Evolutionary conservation across 768 basidiomycete genomes (phyloP).

Genomic region (Daedaleopsis nitida): DNA sequence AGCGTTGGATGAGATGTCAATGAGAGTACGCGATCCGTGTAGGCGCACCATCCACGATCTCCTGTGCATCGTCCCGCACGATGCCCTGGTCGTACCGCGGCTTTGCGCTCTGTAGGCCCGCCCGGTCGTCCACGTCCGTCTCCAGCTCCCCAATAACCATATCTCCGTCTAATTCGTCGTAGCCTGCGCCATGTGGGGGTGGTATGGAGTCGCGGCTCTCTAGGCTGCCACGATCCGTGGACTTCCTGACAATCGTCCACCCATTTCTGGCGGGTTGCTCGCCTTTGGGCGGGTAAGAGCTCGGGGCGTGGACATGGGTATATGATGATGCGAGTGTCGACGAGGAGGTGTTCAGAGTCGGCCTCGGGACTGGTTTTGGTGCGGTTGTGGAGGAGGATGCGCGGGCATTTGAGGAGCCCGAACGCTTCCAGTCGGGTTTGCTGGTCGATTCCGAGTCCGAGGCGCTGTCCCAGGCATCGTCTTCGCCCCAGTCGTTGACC

Average conservation of each 20-base stretch:
- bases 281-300: constrained; percentile 67
- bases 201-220: constrained; percentile 27
- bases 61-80: constrained; percentile 68
- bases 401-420: constrained; percentile 9
- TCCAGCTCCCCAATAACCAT: constrained; percentile 81
- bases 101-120: constrained; percentile 35
- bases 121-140: constrained; percentile 44
- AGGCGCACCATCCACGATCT: constrained; percentile 73
- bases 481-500: constrained; percentile 71
- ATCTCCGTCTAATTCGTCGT: constrained; percentile 73
- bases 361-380: constrained; percentile 58
- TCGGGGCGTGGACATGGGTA: constrained; percentile 75
- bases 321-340: constrained; percentile 79
- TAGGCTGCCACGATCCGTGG: constrained; percentile 31
- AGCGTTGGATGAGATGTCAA: constrained; percentile 30
- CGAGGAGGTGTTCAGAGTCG: constrained; percentile 52
- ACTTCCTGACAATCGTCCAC: constrained; percentile 76
- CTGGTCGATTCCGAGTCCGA: constrained; percentile 76
- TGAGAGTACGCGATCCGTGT: constrained; percentile 14
- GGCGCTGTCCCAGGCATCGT: constrained; percentile 84
- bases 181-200: constrained; percentile 35
- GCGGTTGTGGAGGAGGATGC: constrained; percentile 39
- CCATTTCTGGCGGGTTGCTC: constrained; percentile 57
- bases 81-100: constrained; percentile 46
- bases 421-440: constrained; percentile 32